phyloP scores from a whole-genome alignment of 225 moss, liverwort and hornwort species.

The Sphagnum contortum region DNA sequence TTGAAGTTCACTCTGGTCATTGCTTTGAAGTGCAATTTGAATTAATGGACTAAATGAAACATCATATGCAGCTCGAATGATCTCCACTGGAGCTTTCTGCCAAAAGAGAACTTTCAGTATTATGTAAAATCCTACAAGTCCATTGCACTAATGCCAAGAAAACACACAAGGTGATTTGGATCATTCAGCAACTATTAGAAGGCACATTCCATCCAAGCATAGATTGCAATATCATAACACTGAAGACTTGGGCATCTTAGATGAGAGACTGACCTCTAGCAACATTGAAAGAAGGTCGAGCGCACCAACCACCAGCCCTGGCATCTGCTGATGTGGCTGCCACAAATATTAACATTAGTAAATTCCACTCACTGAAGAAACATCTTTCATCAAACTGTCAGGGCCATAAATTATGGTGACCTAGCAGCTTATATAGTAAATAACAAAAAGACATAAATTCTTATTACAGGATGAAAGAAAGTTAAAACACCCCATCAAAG shows the following conservation, averaged over 20 bases:
- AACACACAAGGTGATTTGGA: not conserved
- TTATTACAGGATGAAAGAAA: no score
- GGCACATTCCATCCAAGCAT: no score
- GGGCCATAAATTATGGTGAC: no score
- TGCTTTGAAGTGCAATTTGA: constrained; percentile 66
- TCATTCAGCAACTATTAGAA: constrained; percentile 3
- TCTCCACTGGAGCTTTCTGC: constrained; percentile 71
- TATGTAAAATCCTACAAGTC: not conserved
- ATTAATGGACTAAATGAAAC: constrained; percentile 57
- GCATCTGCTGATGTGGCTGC: constrained; percentile 63
- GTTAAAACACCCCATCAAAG: no score
- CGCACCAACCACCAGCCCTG: constrained; percentile 64
- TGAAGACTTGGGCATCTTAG: no score
- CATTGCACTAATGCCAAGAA: not conserved
- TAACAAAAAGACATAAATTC: no score
- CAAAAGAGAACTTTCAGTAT: not conserved
- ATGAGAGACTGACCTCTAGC: constrained; percentile 42
- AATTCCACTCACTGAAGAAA: no score
- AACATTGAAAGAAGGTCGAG: constrained; percentile 82
- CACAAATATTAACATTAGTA: constrained; percentile 1
- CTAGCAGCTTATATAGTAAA: no score
- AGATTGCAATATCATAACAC: no score
- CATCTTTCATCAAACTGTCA: no score
- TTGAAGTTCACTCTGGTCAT: constrained; percentile 77
- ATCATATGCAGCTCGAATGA: constrained; percentile 67